A percentile compares a stretch with the other conserved stretches of the same genome.
Evolutionary conservation across 345 rosid species (phyloP).

Genomic region (Arabidopsis thaliana): DNA sequence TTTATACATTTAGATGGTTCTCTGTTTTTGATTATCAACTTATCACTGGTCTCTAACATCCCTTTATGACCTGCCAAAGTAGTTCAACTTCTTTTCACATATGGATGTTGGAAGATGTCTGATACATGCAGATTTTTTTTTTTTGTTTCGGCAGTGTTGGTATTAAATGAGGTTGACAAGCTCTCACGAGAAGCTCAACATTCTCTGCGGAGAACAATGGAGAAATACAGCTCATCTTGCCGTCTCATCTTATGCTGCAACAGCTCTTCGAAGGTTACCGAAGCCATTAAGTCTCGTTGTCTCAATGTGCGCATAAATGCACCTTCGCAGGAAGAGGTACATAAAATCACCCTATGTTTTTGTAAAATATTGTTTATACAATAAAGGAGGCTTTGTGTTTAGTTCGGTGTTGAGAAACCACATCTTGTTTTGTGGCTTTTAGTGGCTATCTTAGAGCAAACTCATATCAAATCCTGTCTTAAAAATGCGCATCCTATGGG

Average conservation of each 20-base stretch:
- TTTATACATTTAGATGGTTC: slow-evolving; percentile 6
- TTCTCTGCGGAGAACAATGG: slow-evolving; percentile 98
- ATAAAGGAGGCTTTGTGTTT: neutral
- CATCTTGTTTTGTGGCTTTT: slow-evolving; percentile 4
- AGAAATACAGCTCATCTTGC: slow-evolving; percentile 92
- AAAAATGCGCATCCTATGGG: neutral
- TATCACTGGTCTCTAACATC: slow-evolving; percentile 6
- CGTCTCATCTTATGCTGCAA: slow-evolving; percentile 92
- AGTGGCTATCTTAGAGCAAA: neutral
- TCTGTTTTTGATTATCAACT: slow-evolving; percentile 4
- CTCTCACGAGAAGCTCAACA: slow-evolving; percentile 99
- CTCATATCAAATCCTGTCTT: slow-evolving; percentile 12
- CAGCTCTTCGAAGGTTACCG: slow-evolving; percentile 94
- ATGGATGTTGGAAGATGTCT: slow-evolving; percentile 4
- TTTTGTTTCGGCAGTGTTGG: slow-evolving; percentile 63
- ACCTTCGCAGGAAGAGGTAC: slow-evolving; percentile 91
- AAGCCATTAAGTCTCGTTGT: slow-evolving; percentile 98
- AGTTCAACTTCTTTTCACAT: slow-evolving; percentile 19
- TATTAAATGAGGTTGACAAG: slow-evolving; percentile 98
- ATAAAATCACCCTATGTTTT: slow-evolving; percentile 1
- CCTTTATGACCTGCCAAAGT: slow-evolving; percentile 6
- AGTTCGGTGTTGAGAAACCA: neutral
- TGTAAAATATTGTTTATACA: neutral
- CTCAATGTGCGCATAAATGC: slow-evolving; percentile 85
- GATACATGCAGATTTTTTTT: neutral